phyloP scores from a whole-genome alignment of 23 red algal species.

The Pyropia haitanensis region DNA sequence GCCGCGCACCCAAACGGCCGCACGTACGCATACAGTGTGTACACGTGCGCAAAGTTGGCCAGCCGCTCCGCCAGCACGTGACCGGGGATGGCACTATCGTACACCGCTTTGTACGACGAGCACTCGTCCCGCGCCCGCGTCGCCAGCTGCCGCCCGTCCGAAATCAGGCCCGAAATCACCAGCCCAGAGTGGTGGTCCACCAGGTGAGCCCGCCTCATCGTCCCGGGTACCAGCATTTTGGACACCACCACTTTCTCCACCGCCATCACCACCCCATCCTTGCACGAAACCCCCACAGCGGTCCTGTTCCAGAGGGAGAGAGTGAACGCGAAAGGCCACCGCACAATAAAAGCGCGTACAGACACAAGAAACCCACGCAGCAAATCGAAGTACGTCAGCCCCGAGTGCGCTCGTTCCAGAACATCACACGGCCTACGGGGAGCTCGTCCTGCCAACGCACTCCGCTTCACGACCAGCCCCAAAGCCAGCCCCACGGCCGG shows the following conservation, averaged over 20 bases:
- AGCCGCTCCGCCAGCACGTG: constrained; percentile 82
- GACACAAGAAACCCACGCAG: too few species aligned
- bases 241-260: constrained; percentile 81
- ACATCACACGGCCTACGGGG: too few species aligned
- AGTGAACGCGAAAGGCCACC: background rate
- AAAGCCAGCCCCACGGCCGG: too few species aligned
- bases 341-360: background rate
- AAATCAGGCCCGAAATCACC: constrained; percentile 70
- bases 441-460: too few species aligned
- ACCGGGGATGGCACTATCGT: constrained; percentile 68
- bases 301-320: constrained; percentile 11
- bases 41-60: constrained; percentile 85
- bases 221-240: constrained; percentile 67
- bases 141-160: constrained; percentile 84
- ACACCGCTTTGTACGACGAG: constrained; percentile 72
- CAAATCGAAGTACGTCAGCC: too few species aligned
- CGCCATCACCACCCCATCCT: constrained; percentile 88
- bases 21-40: constrained; percentile 91
- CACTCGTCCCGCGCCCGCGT: constrained; percentile 71
- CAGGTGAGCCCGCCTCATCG: constrained; percentile 60
- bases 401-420: too few species aligned
- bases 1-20: constrained; percentile 94
- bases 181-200: constrained; percentile 83
- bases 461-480: too few species aligned
- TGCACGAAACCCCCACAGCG: constrained; percentile 71